Base-by-base conservation (phyloP, 1,139 yeast genomes). In the Torulaspora globosa region DNA sequence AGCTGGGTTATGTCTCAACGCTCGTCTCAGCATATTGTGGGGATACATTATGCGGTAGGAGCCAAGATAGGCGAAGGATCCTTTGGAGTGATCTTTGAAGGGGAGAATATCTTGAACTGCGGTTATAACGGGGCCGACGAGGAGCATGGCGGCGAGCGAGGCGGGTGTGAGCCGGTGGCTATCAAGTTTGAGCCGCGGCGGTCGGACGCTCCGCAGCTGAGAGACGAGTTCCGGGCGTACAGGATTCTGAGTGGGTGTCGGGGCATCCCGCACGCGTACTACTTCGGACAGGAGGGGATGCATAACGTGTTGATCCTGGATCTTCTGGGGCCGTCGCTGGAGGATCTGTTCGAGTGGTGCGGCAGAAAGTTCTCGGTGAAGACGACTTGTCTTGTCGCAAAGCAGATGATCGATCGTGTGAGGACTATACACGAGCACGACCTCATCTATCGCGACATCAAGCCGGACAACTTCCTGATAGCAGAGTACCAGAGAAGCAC, bases 21-120 rank as follows among this genome's bases (percentile, higher is more conserved):
- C 18, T 42, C 48, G 31, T 41, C 44, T 32, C 51, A 54, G 60
- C 72, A 68, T 62, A 79, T 79, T 40, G 83, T 80, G 42, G 85
- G 85, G 44, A 74, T 79, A 38, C 97, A 92, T 72, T 92, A 88
- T 71, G 89, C 92, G 55, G 89, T 92, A 50, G 98, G 97, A 40
- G 89, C 89, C 66, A 92, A 92, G 71, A 92, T 92, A 50, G 98
- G 98, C 33, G 97, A 92, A 69, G 98, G 98, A 15, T 90, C 97
- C 1, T 92, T 92, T 71, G 98, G 98, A 18, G 92, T 90, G 43
- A 90, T 92, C 45, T 92, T 90, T 67, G 97, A 90, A 70, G 98
- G 98, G 28, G 81, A 86, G 47, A 92, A 92, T 65, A 74, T 92
- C 54, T 75, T 92, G 57, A 87, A 86, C 64, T 47, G 49, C 10